Percentiles rank a stretch among this genome's conserved stretches.
Conservation (phyloP, 306 rosid genomes). For the Delonix regia region DNA sequence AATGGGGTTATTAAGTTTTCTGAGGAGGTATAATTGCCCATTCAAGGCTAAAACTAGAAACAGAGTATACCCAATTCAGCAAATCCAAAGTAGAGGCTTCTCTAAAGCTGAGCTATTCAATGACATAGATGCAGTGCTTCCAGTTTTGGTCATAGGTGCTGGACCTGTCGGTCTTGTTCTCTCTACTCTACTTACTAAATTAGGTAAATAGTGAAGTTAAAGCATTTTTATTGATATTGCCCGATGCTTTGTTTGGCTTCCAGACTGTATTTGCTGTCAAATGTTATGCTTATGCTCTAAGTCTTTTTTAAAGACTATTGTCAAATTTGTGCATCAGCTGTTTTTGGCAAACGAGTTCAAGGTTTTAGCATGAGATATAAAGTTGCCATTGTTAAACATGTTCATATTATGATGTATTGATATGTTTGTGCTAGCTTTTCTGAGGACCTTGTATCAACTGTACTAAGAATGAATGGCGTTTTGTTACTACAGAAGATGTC, state of each 20-base stretch:
- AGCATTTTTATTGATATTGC: slow-evolving; percentile 16
- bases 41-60: slow-evolving; percentile 39
- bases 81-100: slow-evolving; percentile 55
- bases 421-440: slow-evolving; percentile 22
- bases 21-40: slow-evolving; percentile 47
- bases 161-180: slow-evolving; percentile 95
- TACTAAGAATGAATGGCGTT: slow-evolving; percentile 16
- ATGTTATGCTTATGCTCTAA: background rate
- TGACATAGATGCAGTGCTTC: slow-evolving; percentile 59
- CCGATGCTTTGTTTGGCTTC: slow-evolving; percentile 8
- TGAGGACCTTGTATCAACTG: slow-evolving; percentile 3
- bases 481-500: background rate
- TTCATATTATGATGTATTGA: background rate
- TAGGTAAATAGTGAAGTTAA: slow-evolving; percentile 54
- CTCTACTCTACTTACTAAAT: slow-evolving; percentile 75
- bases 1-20: slow-evolving; percentile 57
- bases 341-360: slow-evolving; percentile 4
- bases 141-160: slow-evolving; percentile 84
- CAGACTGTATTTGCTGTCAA: background rate
- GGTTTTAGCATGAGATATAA: slow-evolving; percentile 16
- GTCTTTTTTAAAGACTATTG: background rate
- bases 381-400: slow-evolving; percentile 22
- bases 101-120: slow-evolving; percentile 48
- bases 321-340: background rate
- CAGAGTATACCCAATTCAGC: slow-evolving; percentile 34